Evolutionary conservation across 1,284 basidiomycete genomes (phyloP).

Genomic region (Trichosporon inkin): DNA sequence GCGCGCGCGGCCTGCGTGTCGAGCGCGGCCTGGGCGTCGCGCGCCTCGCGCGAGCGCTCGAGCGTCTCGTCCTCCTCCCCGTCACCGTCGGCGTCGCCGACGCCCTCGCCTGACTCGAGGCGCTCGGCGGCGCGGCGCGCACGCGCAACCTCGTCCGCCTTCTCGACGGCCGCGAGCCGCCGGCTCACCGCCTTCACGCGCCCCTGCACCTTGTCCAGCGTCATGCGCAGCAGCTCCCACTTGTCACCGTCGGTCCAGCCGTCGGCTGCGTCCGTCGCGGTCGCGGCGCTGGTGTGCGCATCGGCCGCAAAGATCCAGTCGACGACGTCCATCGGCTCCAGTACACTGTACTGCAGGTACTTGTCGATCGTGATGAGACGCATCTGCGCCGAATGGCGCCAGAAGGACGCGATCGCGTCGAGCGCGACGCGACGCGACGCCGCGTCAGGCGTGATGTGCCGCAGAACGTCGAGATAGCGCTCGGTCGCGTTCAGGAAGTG

Average conservation of each 20-base stretch:
- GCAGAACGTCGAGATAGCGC: slow-evolving; percentile 84
- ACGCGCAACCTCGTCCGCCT: slow-evolving; percentile 78
- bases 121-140: slow-evolving; percentile 61
- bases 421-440: slow-evolving; percentile 61
- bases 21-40: slow-evolving; percentile 40
- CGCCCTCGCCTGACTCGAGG: slow-evolving; percentile 41
- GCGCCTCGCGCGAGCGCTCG: slow-evolving; percentile 38
- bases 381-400: slow-evolving; percentile 77
- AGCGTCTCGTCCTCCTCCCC: slow-evolving; percentile 25
- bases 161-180: slow-evolving; percentile 67
- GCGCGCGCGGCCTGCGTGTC: slow-evolving; percentile 39
- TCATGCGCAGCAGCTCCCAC: slow-evolving; percentile 77
- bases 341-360: slow-evolving; percentile 95
- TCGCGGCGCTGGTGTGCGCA: slow-evolving; percentile 31
- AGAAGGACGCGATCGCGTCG: slow-evolving; percentile 67
- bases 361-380: slow-evolving; percentile 92
- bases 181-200: slow-evolving; percentile 70
- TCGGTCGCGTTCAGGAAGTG: slow-evolving; percentile 98
- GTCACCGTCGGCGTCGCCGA: slow-evolving; percentile 33
- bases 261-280: slow-evolving; percentile 46
- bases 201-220: slow-evolving; percentile 78
- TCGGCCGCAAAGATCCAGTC: slow-evolving; percentile 69
- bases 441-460: slow-evolving; percentile 61
- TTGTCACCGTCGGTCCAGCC: slow-evolving; percentile 60
- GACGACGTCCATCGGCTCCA: slow-evolving; percentile 89